Percentiles rank a stretch among this genome's conserved stretches.
phyloP scores from a whole-genome alignment of 306 rosid species.

The Quercus bicolor region DNA sequence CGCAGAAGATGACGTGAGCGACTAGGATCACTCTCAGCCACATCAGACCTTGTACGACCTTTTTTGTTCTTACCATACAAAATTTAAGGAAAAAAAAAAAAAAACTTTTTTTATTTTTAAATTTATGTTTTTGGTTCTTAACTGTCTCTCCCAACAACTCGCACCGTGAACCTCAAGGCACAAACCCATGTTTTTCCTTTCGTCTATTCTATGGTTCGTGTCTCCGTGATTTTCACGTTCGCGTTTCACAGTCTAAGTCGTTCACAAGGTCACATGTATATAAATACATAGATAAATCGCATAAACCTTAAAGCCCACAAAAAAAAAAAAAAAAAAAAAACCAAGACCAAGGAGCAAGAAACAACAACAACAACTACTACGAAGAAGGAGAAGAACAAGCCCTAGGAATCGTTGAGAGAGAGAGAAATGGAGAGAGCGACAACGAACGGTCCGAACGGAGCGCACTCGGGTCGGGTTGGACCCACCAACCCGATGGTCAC shows the following conservation, averaged over 20 bases:
- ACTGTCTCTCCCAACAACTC: not conserved
- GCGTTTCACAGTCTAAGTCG: not conserved
- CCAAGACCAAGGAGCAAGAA: not conserved
- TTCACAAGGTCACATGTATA: not conserved
- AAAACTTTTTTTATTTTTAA: too few relatives aligned
- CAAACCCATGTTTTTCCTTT: not conserved
- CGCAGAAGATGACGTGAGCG: too few relatives aligned
- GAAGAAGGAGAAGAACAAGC: not conserved
- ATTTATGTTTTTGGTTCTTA: not conserved
- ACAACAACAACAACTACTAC: not conserved
- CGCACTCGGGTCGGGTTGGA: slow-evolving; percentile 32
- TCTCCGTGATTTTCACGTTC: not conserved
- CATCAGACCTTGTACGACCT: too few relatives aligned
- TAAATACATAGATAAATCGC: not conserved
- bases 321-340: not conserved
- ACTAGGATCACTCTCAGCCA: too few relatives aligned
- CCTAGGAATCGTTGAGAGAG: slow-evolving; percentile 22
- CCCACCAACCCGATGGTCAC: slow-evolving; percentile 97
- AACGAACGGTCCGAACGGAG: slow-evolving; percentile 49
- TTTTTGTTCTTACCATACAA: too few relatives aligned
- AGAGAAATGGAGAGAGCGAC: slow-evolving; percentile 48
- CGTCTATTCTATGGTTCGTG: not conserved
- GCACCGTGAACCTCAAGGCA: not conserved
- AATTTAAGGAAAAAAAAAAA: too few relatives aligned
- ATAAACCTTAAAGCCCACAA: not conserved